A percentile compares a stretch with the other conserved stretches of the same genome.
Evolutionary conservation across 345 rosid genomes (phyloP).

Genomic region (Gossypium anomalum): DNA sequence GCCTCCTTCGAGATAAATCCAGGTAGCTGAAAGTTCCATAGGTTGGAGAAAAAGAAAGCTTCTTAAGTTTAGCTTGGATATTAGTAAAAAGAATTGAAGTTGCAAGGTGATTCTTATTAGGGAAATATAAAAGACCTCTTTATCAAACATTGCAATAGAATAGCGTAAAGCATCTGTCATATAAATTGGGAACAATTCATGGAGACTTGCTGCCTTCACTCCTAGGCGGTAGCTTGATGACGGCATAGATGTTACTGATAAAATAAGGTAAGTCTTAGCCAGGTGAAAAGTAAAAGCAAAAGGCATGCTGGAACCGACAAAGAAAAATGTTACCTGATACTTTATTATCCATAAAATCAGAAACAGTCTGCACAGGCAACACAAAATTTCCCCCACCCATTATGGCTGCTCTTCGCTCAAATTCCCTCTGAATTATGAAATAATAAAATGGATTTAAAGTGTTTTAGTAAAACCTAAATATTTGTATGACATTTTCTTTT

Average conservation of each 20-base stretch:
- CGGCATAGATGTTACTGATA: constrained; percentile 64
- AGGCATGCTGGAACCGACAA: neutral
- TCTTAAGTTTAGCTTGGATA: neutral
- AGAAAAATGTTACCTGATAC: constrained; percentile 48
- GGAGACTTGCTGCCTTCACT: constrained; percentile 77
- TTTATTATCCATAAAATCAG: constrained; percentile 74
- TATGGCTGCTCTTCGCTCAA: constrained; percentile 77
- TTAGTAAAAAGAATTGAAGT: neutral
- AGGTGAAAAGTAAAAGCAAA: neutral
- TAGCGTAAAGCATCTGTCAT: constrained; percentile 66
- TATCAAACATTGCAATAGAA: constrained; percentile 65
- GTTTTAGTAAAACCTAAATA: neutral
- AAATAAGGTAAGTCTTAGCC: constrained; percentile 25
- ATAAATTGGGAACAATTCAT: constrained; percentile 65
- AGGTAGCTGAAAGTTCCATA: constrained; percentile 56
- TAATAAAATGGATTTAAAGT: constrained; percentile 9
- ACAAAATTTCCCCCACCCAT: constrained; percentile 87
- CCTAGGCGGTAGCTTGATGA: constrained; percentile 90
- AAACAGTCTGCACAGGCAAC: constrained; percentile 82
- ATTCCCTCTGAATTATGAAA: constrained; percentile 59
- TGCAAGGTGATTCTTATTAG: neutral
- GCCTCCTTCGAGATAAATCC: constrained; percentile 84
- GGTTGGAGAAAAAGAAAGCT: constrained; percentile 16
- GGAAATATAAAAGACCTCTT: constrained; percentile 50
- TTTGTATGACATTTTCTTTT: neutral